Percentiles rank a stretch among this genome's conserved stretches.
phyloP scores from a whole-genome alignment of 257 asterid species.

The Haberlea rhodopensis region DNA sequence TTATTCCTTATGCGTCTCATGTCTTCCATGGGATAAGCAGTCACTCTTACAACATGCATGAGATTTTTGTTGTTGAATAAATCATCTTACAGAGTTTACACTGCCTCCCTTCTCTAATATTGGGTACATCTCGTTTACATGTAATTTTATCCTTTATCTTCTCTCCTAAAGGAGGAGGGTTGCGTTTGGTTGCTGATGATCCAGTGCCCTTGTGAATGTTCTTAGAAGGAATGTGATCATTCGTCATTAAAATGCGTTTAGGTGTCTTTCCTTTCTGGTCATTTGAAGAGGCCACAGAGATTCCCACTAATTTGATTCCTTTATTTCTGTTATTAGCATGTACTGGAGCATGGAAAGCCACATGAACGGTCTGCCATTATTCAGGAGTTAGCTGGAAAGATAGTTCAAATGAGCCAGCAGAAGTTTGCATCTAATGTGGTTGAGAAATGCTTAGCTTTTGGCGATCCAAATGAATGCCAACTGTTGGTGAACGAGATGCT shows the following conservation, averaged over 20 bases:
- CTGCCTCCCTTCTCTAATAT: neutral
- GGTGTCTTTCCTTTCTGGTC: neutral
- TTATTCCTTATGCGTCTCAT: neutral
- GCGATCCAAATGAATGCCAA: constrained; percentile 77
- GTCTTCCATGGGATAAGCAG: neutral
- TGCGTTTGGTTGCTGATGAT: neutral
- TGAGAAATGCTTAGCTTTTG: constrained; percentile 87
- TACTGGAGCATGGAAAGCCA: constrained; percentile 92
- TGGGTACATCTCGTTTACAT: neutral
- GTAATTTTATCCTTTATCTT: constrained; percentile 4
- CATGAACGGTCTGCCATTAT: constrained; percentile 78
- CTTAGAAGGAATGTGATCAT: neutral
- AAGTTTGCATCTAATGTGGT: constrained; percentile 97
- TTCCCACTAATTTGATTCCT: constrained; percentile 5
- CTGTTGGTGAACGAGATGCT: constrained; percentile 93
- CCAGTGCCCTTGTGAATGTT: neutral
- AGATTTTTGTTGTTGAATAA: neutral
- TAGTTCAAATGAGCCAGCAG: constrained; percentile 98
- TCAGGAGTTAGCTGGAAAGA: constrained; percentile 86
- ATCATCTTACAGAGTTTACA: neutral
- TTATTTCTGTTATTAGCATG: constrained; percentile 45
- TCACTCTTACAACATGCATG: neutral
- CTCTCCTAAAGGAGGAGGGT: no score
- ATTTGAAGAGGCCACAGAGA: neutral
- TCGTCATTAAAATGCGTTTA: neutral